Conservation (phyloP, 768 basidiomycete species). For the Plicaturopsis crispa region DNA sequence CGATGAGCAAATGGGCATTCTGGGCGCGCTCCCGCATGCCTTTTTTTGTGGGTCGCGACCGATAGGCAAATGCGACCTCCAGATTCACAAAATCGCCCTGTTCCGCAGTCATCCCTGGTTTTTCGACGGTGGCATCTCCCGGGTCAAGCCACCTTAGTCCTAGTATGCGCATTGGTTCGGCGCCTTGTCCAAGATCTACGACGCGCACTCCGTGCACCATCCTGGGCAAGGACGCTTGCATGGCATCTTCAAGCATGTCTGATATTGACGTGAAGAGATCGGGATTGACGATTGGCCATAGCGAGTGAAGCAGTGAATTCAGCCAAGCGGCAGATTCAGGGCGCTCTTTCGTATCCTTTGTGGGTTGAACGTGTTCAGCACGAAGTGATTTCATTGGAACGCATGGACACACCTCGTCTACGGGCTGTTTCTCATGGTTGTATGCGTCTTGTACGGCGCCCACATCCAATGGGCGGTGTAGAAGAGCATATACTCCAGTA, state of each 20-base stretch:
- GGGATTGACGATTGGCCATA: slow-evolving; percentile 76
- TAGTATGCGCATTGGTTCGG: slow-evolving; percentile 62
- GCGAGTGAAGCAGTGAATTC: slow-evolving; percentile 47
- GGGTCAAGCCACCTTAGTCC: slow-evolving; percentile 40
- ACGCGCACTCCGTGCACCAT: slow-evolving; percentile 58
- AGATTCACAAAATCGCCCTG: slow-evolving; percentile 52
- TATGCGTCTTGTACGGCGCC: too few relatives aligned
- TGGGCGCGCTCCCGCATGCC: slow-evolving; percentile 35
- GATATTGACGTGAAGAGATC: slow-evolving; percentile 47
- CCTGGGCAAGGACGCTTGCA: slow-evolving; percentile 44
- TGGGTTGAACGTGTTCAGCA: too few relatives aligned
- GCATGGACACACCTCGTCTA: too few relatives aligned
- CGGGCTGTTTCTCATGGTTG: too few relatives aligned
- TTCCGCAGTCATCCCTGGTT: slow-evolving; percentile 13
- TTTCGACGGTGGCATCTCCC: slow-evolving; percentile 8
- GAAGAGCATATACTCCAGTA: too few relatives aligned
- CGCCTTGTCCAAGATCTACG: slow-evolving; percentile 62
- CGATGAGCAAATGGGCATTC: slow-evolving; percentile 59
- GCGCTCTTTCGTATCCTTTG: too few relatives aligned
- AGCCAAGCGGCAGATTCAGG: slow-evolving; percentile 49
- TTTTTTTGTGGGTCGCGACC: slow-evolving; percentile 32
- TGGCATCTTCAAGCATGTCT: slow-evolving; percentile 58
- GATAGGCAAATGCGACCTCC: slow-evolving; percentile 66
- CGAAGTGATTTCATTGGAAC: too few relatives aligned
- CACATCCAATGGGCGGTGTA: too few relatives aligned